A percentile compares a stretch with the other conserved stretches of the same genome.
Conservation (phyloP, 176 grass and related monocot species). For the Avena eriantha region DNA sequence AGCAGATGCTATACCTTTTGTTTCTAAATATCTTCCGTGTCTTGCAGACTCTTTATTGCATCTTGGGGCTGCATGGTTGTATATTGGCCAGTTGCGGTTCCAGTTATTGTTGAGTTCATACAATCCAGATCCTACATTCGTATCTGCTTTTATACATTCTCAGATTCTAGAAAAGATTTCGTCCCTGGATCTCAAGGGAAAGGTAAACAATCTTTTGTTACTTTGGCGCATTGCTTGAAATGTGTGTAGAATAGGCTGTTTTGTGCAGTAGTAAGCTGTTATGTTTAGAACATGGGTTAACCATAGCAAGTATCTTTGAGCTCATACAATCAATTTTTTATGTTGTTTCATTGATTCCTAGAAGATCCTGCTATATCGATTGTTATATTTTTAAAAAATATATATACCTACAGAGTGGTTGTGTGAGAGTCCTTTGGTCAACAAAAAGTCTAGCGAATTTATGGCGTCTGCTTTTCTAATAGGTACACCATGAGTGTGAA, state of each 20-base stretch:
- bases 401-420: no score
- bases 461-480: no score
- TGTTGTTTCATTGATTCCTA: no score
- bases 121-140: constrained; percentile 65
- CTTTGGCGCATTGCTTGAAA: not conserved
- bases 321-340: no score
- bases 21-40: constrained; percentile 26
- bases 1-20: not conserved
- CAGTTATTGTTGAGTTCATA: constrained; percentile 75
- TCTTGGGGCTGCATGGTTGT: constrained; percentile 82
- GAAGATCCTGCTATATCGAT: no score
- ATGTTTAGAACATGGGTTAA: no score
- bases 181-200: constrained; percentile 65
- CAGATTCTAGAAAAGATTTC: constrained; percentile 76
- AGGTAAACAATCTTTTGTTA: constrained; percentile 45
- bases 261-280: not conserved
- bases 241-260: not conserved
- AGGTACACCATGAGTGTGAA: no score
- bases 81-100: constrained; percentile 68
- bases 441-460: no score
- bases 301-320: no score
- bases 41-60: constrained; percentile 72
- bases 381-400: no score
- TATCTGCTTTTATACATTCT: constrained; percentile 70
- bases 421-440: no score